Evolutionary conservation across 208 protist species (phyloP).

Genomic region (Acanthamoeba lugdunensis): DNA sequence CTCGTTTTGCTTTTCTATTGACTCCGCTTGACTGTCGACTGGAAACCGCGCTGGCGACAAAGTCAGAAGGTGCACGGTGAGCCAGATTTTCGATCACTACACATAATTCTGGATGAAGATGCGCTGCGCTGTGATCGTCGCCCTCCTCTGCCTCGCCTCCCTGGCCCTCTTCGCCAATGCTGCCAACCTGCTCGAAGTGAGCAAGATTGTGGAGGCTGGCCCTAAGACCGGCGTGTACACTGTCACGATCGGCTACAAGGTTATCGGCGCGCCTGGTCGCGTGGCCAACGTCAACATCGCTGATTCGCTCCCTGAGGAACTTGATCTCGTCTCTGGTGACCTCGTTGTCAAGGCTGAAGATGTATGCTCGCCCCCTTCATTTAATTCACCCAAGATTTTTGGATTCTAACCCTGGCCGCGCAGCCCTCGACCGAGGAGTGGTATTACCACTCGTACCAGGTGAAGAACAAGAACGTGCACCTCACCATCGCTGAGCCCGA

Average conservation of each 20-base stretch:
- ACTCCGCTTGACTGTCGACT: background rate
- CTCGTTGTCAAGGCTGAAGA: constrained; percentile 14
- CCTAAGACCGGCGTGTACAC: background rate
- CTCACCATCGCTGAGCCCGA: background rate
- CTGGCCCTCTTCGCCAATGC: background rate
- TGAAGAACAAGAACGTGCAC: background rate
- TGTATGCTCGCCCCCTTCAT: background rate
- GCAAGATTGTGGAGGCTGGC: background rate
- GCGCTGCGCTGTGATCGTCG: background rate
- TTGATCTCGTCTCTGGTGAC: constrained; percentile 25
- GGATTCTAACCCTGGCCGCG: background rate
- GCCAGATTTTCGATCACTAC: background rate
- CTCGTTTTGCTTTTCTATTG: background rate
- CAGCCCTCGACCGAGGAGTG: constrained; percentile 17
- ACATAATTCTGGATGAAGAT: constrained; percentile 5
- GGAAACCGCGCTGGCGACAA: background rate
- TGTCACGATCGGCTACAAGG: constrained; percentile 20
- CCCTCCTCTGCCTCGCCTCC: constrained; percentile 14
- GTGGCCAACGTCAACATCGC: background rate
- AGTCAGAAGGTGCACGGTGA: background rate
- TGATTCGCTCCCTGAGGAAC: constrained; percentile 8
- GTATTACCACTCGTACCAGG: constrained; percentile 32
- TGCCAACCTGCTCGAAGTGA: constrained; percentile 16
- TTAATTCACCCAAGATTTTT: background rate
- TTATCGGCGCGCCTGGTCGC: background rate